phyloP scores from a whole-genome alignment of 306 rosid species.

The Vigna hirtella region DNA sequence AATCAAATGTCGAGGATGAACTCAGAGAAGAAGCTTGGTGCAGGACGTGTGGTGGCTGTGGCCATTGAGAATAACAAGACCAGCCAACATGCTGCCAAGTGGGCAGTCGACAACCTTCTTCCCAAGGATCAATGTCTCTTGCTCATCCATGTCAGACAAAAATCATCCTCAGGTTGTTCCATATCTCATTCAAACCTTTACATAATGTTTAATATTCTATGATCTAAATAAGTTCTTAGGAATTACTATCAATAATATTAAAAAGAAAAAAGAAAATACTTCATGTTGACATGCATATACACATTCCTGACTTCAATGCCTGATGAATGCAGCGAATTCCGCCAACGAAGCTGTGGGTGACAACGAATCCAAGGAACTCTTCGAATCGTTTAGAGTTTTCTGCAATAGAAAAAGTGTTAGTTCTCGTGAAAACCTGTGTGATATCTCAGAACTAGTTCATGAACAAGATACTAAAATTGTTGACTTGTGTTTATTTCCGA shows the following conservation, averaged over 20 bases:
- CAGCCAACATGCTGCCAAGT: conserved; percentile 77
- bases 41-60: conserved; percentile 69
- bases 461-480: neutral
- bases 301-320: neutral
- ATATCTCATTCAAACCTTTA: too few species aligned
- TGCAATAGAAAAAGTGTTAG: conserved; percentile 72
- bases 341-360: conserved; percentile 42
- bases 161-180: conserved; percentile 42
- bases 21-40: conserved; percentile 52
- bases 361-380: conserved; percentile 66
- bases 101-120: conserved; percentile 82
- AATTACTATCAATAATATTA: too few species aligned
- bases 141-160: conserved; percentile 65
- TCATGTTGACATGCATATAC: too few species aligned
- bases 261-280: too few species aligned
- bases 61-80: conserved; percentile 77
- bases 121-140: conserved; percentile 66
- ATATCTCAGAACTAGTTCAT: neutral
- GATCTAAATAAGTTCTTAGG: too few species aligned
- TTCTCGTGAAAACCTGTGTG: neutral
- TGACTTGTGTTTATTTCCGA: neutral
- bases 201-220: too few species aligned
- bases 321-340: conserved; percentile 50
- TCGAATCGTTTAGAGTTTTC: conserved; percentile 76
- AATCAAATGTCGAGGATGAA: conserved; percentile 43